phyloP scores from a whole-genome alignment of 1,139 yeast species.

The Hyphopichia burtonii region DNA sequence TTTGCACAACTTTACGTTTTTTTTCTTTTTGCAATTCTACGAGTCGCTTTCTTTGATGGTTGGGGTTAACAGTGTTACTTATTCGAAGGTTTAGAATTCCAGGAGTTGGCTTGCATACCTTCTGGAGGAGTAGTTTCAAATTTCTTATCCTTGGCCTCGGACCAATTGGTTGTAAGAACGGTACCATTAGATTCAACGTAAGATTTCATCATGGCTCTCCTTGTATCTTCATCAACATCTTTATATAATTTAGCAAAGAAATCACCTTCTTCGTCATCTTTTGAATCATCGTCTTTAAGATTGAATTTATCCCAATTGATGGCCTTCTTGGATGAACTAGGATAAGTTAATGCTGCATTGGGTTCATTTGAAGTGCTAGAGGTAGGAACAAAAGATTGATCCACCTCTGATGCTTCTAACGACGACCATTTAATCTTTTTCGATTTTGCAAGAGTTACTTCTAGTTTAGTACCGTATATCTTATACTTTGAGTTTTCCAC shows the following conservation, averaged over 20 bases:
- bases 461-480: constrained; percentile 74
- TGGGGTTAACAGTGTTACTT: too few relatives aligned
- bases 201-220: constrained; percentile 96
- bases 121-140: constrained; percentile 81
- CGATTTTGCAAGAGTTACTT: constrained; percentile 50
- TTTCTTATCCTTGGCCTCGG: constrained; percentile 67
- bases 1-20: too few relatives aligned
- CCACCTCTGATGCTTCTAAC: constrained; percentile 26
- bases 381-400: constrained; percentile 2
- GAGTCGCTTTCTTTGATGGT: too few relatives aligned
- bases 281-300: constrained; percentile 52
- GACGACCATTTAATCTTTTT: constrained; percentile 42
- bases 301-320: constrained; percentile 75
- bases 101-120: constrained; percentile 53
- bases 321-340: constrained; percentile 58
- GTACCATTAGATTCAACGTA: constrained; percentile 95
- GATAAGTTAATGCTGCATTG: constrained; percentile 40
- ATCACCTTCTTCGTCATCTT: constrained; percentile 52
- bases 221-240: constrained; percentile 84
- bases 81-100: constrained; percentile 21
- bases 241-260: constrained; percentile 76
- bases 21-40: too few relatives aligned
- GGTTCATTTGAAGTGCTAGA: constrained; percentile 9
- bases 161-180: constrained; percentile 91
- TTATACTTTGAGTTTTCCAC: constrained; percentile 43